phyloP scores from a whole-genome alignment of 2,329 filamentous ascomycete species.

The Aquanectria penicillioides region DNA sequence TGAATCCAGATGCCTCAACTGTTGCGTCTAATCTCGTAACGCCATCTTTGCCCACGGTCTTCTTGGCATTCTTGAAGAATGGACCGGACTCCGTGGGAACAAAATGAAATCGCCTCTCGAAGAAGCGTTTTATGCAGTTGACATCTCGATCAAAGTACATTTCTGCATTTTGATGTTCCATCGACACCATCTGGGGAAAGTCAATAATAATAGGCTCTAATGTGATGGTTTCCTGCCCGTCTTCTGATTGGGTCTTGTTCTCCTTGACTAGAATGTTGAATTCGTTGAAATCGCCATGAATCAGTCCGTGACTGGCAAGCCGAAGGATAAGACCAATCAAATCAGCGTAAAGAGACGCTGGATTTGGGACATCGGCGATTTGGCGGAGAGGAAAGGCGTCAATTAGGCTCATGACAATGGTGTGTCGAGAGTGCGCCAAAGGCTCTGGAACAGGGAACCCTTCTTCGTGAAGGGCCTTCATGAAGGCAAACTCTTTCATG shows the following conservation, averaged over 20 bases:
- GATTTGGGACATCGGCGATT: conserved; percentile 84
- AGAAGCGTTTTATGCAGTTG: conserved; percentile 94
- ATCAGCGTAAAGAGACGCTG: conserved; percentile 88
- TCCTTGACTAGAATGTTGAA: conserved; percentile 98
- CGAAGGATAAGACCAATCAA: conserved; percentile 87
- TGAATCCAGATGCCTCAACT: conserved; percentile 93
- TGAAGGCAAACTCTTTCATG: conserved; percentile 94
- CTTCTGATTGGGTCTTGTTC: conserved; percentile 55
- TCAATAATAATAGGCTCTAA: conserved; percentile 91
- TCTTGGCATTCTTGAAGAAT: conserved; percentile 85
- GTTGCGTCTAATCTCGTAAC: conserved; percentile 82
- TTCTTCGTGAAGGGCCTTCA: conserved; percentile 84
- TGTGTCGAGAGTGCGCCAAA: conserved; percentile 89
- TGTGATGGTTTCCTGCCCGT: conserved; percentile 54
- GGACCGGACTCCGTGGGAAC: conserved; percentile 83
- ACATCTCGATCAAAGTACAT: conserved; percentile 99
- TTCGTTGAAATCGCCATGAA: conserved; percentile 99
- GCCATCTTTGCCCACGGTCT: conserved; percentile 72
- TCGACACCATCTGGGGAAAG: conserved; percentile 97
- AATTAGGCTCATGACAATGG: conserved; percentile 93
- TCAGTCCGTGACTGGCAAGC: conserved; percentile 86
- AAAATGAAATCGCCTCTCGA: conserved; percentile 89
- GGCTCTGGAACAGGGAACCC: conserved; percentile 92
- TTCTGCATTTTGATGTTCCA: conserved; percentile 91
- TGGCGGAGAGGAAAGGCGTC: conserved; percentile 93